Base-by-base conservation (phyloP, 495 filamentous ascomycete species). In the Hyaloscypha finlandica region DNA sequence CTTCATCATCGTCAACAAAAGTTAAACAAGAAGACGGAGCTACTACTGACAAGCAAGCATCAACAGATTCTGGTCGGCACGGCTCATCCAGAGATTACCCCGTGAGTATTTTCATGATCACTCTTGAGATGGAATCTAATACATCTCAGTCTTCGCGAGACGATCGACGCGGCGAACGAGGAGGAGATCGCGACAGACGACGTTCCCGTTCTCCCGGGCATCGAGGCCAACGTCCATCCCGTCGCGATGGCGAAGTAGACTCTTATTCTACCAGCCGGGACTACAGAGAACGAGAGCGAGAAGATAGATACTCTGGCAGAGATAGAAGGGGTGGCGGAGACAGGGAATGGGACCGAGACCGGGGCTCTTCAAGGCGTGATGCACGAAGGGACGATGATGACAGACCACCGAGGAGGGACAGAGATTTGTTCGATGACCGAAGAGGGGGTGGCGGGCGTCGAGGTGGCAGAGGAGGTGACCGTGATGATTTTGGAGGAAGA, bases 201-300 rank as follows among this genome's bases (percentile, higher is more conserved):
- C 86, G 91, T 30, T 93, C 91, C 11, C 84, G 91, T 64, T 94
- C 91, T 11, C 91, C 90, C 59, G 77, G 80, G 65, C 88, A 91
- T 66, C 84, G 87, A 72, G 81, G 83, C 69, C 73, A 79, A 25
- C 77, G 83, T 51, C 77, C 81, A 32, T 82, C 86, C 63, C 85
- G 89, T 66, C 78, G 83, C 61, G 84, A 86, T 63, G 80, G 77
- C 33, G 93, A 96, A 71, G 84, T 86, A 75, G 93, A 97, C 74
- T 87, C 91, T 11, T 97, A 97, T 79, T 94, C 92, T 9, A 91
- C 90, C 8, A 96, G 92, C 75, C 88, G 93, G 59, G 92, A 90
- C 80, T 94, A 95, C 77, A 86, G 93, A 77, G 93, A 94, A 73
- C 85, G 93, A 42, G 93, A 97, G 81, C 89, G 93, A 54, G 93